Conservation (phyloP, 2,329 filamentous ascomycete genomes). For the Neofusicoccum parvum region DNA sequence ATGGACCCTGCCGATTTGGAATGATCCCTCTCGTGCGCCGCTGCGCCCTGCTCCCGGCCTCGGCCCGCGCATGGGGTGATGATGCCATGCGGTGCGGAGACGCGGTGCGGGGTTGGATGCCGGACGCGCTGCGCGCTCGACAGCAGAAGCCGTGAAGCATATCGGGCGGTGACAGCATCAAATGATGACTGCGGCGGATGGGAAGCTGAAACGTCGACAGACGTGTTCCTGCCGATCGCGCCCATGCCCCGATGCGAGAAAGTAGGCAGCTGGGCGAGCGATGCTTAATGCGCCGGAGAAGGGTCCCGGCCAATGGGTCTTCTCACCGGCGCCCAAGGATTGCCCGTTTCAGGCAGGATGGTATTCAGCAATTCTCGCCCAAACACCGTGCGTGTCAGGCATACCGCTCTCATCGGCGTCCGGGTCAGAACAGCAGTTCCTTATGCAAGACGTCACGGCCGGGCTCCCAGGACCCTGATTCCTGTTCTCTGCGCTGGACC, state of each 20-base stretch:
- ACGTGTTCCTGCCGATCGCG: not conserved
- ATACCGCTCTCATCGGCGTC: not conserved
- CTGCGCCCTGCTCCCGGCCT: not conserved
- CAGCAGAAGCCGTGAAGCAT: not conserved
- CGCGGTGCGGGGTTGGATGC: not conserved
- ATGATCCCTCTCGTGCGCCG: not conserved
- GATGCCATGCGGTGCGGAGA: not conserved
- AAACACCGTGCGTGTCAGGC: slow-evolving; percentile 7
- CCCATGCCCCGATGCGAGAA: not conserved
- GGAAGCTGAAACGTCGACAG: not conserved
- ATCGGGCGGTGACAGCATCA: not conserved
- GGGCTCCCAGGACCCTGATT: not conserved
- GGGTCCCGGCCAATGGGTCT: not conserved
- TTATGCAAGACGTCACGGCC: not conserved
- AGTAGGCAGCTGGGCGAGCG: not conserved
- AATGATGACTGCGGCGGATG: not conserved
- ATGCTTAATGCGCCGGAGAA: not conserved
- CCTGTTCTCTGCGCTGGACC: not conserved
- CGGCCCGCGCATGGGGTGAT: not conserved
- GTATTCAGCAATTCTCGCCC: not conserved
- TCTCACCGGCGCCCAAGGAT: not conserved
- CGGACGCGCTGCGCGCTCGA: not conserved
- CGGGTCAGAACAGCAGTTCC: not conserved
- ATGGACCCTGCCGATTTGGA: not conserved
- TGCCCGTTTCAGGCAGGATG: not conserved